Evolutionary conservation across 2,329 filamentous ascomycete genomes (phyloP).

Genomic region (Akanthomyces lecanii): DNA sequence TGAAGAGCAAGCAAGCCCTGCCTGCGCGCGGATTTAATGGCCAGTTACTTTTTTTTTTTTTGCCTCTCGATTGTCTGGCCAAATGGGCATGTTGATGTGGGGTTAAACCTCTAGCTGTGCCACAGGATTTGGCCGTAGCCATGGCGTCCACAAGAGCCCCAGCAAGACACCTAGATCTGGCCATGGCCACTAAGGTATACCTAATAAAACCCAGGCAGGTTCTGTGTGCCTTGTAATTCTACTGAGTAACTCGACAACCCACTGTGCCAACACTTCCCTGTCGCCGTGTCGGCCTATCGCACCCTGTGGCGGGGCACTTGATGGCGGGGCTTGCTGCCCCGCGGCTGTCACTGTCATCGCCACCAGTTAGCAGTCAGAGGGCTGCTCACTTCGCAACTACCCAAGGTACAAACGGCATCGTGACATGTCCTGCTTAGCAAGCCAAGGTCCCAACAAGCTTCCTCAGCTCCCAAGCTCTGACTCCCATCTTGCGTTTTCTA

Average conservation of each 20-base stretch:
- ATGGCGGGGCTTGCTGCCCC: slow-evolving; percentile 2
- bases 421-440: neutral
- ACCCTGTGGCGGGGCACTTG: neutral
- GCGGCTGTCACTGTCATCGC: neutral
- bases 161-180: neutral
- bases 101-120: neutral
- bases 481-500: no score
- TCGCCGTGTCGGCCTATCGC: neutral
- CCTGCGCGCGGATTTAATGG: neutral
- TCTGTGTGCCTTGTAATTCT: no score
- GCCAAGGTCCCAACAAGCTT: no score
- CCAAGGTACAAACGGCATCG: neutral
- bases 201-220: neutral
- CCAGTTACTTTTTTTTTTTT: slow-evolving; percentile 9
- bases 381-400: no score
- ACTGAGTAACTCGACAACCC: neutral
- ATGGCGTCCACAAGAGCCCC: no score
- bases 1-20: slow-evolving; percentile 7
- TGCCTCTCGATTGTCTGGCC: neutral
- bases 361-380: neutral
- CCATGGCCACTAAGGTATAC: neutral
- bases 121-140: no score
- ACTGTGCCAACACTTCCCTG: no score
- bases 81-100: slow-evolving; percentile 5
- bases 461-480: no score